Conservation (phyloP, 2,329 filamentous ascomycete genomes). For the Dactylellina drechsleri region DNA sequence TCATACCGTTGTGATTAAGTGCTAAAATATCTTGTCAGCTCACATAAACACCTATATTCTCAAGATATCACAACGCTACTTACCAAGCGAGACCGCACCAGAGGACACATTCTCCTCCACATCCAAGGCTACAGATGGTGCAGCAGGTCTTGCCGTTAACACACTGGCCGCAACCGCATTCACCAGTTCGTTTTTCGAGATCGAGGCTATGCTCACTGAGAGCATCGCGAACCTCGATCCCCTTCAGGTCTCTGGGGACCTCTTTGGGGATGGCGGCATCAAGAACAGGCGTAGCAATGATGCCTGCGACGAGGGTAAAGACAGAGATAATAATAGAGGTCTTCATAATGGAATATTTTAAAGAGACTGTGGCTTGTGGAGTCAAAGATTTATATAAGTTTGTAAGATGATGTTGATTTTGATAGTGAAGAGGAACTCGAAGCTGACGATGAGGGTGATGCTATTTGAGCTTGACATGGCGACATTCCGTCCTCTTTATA, state of each 20-base stretch:
- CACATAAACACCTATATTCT: too few species aligned
- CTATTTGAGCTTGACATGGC: too few species aligned
- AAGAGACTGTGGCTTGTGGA: neutral
- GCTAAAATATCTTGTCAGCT: too few species aligned
- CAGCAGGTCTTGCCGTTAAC: neutral
- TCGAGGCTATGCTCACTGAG: neutral
- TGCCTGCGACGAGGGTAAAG: neutral
- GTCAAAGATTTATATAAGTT: neutral
- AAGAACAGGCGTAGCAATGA: neutral
- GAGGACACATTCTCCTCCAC: neutral
- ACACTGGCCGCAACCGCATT: neutral
- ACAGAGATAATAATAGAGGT: neutral
- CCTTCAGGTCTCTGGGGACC: neutral
- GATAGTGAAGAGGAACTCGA: neutral
- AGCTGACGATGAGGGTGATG: neutral
- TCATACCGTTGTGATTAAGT: too few species aligned
- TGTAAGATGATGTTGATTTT: neutral
- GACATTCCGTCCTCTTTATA: too few species aligned
- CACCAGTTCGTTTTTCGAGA: neutral
- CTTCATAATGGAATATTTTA: conserved; percentile 2
- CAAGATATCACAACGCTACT: neutral
- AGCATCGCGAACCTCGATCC: neutral
- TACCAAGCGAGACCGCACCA: neutral
- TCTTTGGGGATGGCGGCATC: neutral
- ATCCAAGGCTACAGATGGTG: neutral